phyloP scores from a whole-genome alignment of 2,329 filamentous ascomycete genomes.

The Cladophialophora yegresii region DNA sequence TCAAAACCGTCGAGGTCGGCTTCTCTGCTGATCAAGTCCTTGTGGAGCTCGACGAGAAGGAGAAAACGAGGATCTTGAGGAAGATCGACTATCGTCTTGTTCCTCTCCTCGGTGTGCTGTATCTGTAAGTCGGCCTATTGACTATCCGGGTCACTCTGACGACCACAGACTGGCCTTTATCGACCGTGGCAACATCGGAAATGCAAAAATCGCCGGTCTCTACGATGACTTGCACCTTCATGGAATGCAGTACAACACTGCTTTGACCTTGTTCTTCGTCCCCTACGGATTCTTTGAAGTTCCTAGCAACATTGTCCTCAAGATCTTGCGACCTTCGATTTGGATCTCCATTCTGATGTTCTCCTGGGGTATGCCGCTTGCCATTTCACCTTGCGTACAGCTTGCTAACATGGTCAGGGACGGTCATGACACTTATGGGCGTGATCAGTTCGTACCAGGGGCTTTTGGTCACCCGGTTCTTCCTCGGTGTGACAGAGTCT shows the following conservation, averaged over 20 bases:
- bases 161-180: conserved; percentile 29
- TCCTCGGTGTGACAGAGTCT: conserved; percentile 48
- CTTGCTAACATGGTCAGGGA: conserved; percentile 33
- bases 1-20: conserved; percentile 23
- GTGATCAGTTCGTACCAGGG: conserved; percentile 45
- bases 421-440: conserved; percentile 52
- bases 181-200: conserved; percentile 52
- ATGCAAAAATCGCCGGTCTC: conserved; percentile 50
- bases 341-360: conserved; percentile 31
- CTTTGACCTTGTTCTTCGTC: conserved; percentile 36
- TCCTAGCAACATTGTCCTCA: conserved; percentile 54
- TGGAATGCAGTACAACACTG: conserved; percentile 44
- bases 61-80: conserved; percentile 40
- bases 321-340: conserved; percentile 34
- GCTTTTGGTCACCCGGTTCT: conserved; percentile 51
- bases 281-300: conserved; percentile 41
- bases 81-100: conserved; percentile 51
- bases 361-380: conserved; percentile 34
- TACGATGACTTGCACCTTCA: conserved; percentile 48
- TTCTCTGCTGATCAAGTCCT: conserved; percentile 17
- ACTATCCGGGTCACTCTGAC: neutral
- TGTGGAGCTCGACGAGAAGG: conserved; percentile 24
- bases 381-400: neutral
- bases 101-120: conserved; percentile 49
- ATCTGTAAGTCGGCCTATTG: conserved; percentile 47